phyloP scores from a whole-genome alignment of 352 stramenopile genomes.

The Phytophthora sansomeana region DNA sequence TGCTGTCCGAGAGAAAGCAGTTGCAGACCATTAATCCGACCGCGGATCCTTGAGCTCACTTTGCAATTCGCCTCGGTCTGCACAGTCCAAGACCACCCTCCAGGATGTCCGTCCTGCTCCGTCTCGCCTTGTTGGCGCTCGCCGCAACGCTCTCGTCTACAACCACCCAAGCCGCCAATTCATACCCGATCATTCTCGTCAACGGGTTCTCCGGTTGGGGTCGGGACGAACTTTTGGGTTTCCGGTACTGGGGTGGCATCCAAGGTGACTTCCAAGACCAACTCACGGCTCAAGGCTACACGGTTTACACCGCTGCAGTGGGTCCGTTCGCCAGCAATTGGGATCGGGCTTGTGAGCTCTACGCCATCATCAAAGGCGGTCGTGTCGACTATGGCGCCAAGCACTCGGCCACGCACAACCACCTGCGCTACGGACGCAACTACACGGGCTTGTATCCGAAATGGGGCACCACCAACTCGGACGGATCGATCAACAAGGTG shows the following conservation, averaged over 20 bases:
- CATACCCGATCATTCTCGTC: conserved; percentile 64
- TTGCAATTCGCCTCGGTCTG: conserved; percentile 25
- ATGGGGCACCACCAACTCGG: conserved; percentile 54
- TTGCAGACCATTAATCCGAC: conserved; percentile 7
- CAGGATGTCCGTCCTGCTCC: conserved; percentile 28
- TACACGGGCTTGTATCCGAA: conserved; percentile 64
- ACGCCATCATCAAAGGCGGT: conserved; percentile 69
- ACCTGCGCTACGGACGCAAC: conserved; percentile 50
- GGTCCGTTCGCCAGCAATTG: conserved; percentile 69
- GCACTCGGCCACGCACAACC: conserved; percentile 50
- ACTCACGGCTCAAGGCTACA: conserved; percentile 49
- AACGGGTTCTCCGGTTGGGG: conserved; percentile 62
- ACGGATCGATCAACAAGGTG: conserved; percentile 69
- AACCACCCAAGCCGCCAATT: conserved; percentile 39
- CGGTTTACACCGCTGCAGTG: conserved; percentile 59
- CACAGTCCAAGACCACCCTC: conserved; percentile 8
- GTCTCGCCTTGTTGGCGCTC: conserved; percentile 21
- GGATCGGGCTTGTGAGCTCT: conserved; percentile 72
- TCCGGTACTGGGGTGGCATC: conserved; percentile 60
- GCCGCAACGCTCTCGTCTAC: conserved; percentile 6
- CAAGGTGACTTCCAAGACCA: conserved; percentile 55
- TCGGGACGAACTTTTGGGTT: conserved; percentile 50
- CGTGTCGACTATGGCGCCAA: conserved; percentile 61
- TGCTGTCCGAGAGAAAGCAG: conserved; percentile 23
- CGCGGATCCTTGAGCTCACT: conserved; percentile 15